Evolutionary conservation across 2,329 filamentous ascomycete species (phyloP).

Genomic region (Talaromyces sp.): DNA sequence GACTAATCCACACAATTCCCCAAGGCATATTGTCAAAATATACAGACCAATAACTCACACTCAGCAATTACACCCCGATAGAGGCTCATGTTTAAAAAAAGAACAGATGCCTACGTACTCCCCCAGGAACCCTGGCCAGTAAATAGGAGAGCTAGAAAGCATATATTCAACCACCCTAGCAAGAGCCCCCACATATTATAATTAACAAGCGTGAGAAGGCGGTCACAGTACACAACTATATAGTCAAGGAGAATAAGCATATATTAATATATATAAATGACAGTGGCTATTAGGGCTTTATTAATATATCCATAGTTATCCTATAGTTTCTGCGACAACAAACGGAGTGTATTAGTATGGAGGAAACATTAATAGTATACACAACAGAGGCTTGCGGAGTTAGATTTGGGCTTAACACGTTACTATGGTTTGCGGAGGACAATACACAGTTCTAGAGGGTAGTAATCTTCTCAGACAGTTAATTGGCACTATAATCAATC

Average conservation of each 20-base stretch:
- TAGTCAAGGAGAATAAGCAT: background rate
- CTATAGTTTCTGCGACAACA: background rate
- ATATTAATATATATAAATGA: background rate
- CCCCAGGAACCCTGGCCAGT: fast-evolving
- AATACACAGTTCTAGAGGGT: background rate
- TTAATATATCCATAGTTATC: background rate
- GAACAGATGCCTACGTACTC: background rate
- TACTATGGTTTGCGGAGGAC: background rate
- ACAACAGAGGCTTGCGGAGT: background rate
- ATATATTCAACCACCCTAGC: background rate
- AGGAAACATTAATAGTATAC: background rate
- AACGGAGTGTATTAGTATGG: background rate
- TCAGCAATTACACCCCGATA: background rate
- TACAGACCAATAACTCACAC: background rate
- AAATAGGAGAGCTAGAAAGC: background rate
- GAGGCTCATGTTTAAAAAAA: background rate
- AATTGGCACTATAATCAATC: background rate
- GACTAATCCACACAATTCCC: background rate
- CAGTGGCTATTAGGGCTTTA: background rate
- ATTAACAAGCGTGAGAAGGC: background rate
- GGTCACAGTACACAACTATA: background rate
- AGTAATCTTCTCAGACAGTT: background rate
- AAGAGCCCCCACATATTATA: background rate
- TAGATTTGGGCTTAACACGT: background rate
- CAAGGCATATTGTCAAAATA: background rate